These are phyloP conservation scores for Orbilia quercus DNA, from an alignment of 2,329 filamentous ascomycete species.

Conservation along the genomic window DNA sequence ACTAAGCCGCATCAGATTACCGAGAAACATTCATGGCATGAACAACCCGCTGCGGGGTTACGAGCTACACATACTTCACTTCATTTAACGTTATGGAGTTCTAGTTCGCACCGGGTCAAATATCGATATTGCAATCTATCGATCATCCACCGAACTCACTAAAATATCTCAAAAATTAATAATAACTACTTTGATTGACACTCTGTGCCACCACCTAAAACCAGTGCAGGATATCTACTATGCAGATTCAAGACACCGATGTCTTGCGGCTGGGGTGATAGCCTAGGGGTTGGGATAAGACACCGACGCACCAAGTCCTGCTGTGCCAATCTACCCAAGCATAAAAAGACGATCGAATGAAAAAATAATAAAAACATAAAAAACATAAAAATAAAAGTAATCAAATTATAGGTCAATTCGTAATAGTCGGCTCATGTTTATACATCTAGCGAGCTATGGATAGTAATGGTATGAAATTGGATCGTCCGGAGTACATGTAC, in stretches of 20 bases:
- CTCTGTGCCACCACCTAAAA: constrained; percentile 1
- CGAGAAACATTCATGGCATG: neutral
- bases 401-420: neutral
- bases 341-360: too few species aligned
- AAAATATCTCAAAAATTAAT: neutral
- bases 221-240: neutral
- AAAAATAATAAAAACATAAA: too few species aligned
- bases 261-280: constrained; percentile 2
- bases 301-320: neutral
- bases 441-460: neutral
- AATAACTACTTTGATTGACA: too few species aligned
- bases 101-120: neutral
- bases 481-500: constrained; percentile 2
- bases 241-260: neutral
- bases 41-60: neutral
- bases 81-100: neutral
- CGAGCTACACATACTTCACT: neutral
- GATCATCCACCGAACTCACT: neutral
- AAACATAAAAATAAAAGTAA: neutral
- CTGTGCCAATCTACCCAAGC: too few species aligned
- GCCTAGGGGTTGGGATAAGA: neutral
- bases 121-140: constrained; percentile 1
- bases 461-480: neutral
- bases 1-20: constrained; percentile 2
- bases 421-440: too few species aligned